Conservation (phyloP, 2,329 filamentous ascomycete species). For the Daldinia eschscholtzii region DNA sequence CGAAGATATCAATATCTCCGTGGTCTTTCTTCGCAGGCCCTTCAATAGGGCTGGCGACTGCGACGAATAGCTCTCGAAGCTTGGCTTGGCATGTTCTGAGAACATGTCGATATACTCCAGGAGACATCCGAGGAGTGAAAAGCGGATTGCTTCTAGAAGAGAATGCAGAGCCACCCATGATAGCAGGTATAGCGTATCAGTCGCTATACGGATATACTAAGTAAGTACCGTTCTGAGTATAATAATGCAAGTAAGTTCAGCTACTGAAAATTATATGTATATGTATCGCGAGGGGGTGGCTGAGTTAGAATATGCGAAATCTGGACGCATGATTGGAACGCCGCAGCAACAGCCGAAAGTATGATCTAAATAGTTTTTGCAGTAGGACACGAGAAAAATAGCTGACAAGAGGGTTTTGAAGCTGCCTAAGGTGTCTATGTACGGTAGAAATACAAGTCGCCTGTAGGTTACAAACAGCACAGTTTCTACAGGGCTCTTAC, state of each 20-base stretch:
- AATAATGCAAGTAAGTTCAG: background rate
- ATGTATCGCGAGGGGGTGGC: slow-evolving; percentile 1
- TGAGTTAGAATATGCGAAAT: background rate
- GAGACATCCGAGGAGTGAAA: slow-evolving; percentile 74
- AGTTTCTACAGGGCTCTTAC: background rate
- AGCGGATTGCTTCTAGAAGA: slow-evolving; percentile 60
- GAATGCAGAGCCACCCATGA: slow-evolving; percentile 77
- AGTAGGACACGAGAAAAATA: background rate
- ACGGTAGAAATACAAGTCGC: background rate
- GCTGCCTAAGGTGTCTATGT: no score
- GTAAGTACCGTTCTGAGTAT: background rate
- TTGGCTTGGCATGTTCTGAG: slow-evolving; percentile 60
- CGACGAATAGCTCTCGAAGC: slow-evolving; percentile 65
- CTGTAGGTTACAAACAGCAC: slow-evolving; percentile 2
- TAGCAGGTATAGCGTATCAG: background rate
- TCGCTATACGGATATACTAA: background rate
- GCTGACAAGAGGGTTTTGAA: background rate
- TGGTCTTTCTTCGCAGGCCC: slow-evolving; percentile 75
- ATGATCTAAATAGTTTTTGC: background rate
- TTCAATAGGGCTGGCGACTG: slow-evolving; percentile 73
- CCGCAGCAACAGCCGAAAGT: background rate
- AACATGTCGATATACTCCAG: slow-evolving; percentile 66
- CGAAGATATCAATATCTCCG: slow-evolving; percentile 81
- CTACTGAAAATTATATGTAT: background rate
- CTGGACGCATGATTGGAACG: background rate